Base-by-base conservation (phyloP, 768 basidiomycete genomes). In the Calocera cornea region DNA sequence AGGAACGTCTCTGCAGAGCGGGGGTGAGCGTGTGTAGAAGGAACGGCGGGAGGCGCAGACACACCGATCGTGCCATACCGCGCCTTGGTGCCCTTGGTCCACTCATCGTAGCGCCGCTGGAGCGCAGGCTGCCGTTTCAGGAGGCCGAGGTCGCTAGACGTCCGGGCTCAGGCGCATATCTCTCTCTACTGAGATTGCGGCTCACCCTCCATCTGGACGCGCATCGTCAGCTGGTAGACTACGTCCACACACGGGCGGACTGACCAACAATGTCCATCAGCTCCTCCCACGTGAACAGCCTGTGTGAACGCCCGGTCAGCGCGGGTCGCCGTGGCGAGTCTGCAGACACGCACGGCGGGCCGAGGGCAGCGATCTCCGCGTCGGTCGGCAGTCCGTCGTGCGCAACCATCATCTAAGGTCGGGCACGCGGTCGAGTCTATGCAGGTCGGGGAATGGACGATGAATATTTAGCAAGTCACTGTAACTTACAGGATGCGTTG, bases 91-190 rank as follows among this genome's bases (percentile, higher is more conserved):
- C 77, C 83, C 24, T 73, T 73, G 10, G 76, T 73, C 87, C 88
- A 91, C 17, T 76, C 74, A 41, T 84, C 71, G 71, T 93, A 93
- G 63, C 89, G 79, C 60, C 77, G 70, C 75, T 94, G 90, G 38
- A 94, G 81, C 65, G 76, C 78, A 70, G 77, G 83, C 72, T 92
- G 85, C 22, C 90, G 85, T 73, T 89, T 90, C 64, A 93, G 79
- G 40, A 91, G 79, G 1, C 89, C 89, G 50, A 94, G 83, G 73
- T 93, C 89, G 41, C 90, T 92, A 68, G n/a, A 49, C 34, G 19
- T 60, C 27, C 27, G 8, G 19, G 36, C 14, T 38, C 36, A 47
- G 44, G 8, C 7, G 19, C 3, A 19, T 19, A 19, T 47, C 5
- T 47, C 5, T 60, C 8, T 5, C 27, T 31, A 33, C 54, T n/a